Evolutionary conservation across 352 stramenopile species (phyloP).

Genomic region (Phytophthora boehmeriae): DNA sequence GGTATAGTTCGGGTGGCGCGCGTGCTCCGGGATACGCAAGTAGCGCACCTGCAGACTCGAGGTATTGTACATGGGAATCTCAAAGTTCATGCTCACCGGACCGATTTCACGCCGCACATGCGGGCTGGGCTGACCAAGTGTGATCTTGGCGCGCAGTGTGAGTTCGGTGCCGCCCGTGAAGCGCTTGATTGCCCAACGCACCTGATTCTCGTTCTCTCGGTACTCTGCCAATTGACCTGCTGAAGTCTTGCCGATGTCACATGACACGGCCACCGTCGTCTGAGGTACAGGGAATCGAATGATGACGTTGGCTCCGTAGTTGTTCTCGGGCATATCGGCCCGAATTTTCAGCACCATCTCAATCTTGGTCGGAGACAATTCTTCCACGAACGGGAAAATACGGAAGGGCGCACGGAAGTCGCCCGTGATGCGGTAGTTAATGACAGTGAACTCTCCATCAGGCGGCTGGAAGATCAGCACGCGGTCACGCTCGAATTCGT

Average conservation of each 20-base stretch:
- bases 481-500: slow-evolving; percentile 93
- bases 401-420: slow-evolving; percentile 98
- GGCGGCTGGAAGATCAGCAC: slow-evolving; percentile 89
- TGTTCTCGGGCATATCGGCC: slow-evolving; percentile 93
- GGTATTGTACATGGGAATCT: slow-evolving; percentile 99
- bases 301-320: slow-evolving; percentile 96
- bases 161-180: slow-evolving; percentile 96
- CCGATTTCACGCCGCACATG: slow-evolving; percentile 94
- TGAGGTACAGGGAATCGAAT: slow-evolving; percentile 94
- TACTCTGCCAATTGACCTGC: slow-evolving; percentile 94
- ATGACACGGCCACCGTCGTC: slow-evolving; percentile 80
- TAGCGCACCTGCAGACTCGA: slow-evolving; percentile 98
- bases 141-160: slow-evolving; percentile 94
- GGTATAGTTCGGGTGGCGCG: slow-evolving; percentile 95
- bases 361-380: slow-evolving; percentile 94
- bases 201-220: slow-evolving; percentile 94
- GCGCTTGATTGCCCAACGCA: slow-evolving; percentile 97
- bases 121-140: slow-evolving; percentile 73
- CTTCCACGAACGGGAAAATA: slow-evolving; percentile 97
- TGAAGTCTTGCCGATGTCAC: slow-evolving; percentile 79
- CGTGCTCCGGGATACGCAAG: slow-evolving; percentile 96
- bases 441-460: slow-evolving; percentile 85
- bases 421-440: slow-evolving; percentile 98
- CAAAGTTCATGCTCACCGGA: slow-evolving; percentile 98
- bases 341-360: slow-evolving; percentile 94